A percentile compares a stretch with the other conserved stretches of the same genome.
Conservation (phyloP, 768 basidiomycete species). For the Boletus sensibilis region DNA sequence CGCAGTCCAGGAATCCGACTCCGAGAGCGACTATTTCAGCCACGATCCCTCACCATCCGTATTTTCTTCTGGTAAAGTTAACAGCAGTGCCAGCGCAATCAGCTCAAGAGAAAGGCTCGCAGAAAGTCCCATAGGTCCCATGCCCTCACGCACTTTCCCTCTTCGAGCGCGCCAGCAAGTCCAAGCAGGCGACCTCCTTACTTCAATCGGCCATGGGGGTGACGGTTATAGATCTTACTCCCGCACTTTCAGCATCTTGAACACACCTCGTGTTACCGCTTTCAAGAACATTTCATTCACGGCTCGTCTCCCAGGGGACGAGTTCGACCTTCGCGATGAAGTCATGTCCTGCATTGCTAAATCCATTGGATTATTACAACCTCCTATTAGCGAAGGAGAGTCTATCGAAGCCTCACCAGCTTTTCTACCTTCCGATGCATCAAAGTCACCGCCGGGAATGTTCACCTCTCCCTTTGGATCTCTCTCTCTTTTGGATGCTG, state of each 20-base stretch:
- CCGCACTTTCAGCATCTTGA: slow-evolving; percentile 50
- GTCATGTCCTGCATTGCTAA: slow-evolving; percentile 98
- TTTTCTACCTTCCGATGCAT: slow-evolving; percentile 47
- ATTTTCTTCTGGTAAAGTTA: slow-evolving; percentile 22
- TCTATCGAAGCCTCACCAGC: slow-evolving; percentile 68
- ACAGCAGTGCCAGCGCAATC: slow-evolving; percentile 11
- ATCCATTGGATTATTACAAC: slow-evolving; percentile 91
- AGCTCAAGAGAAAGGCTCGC: slow-evolving; percentile 25
- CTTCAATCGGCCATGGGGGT: slow-evolving; percentile 48
- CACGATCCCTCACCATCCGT: slow-evolving; percentile 17
- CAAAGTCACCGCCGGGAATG: slow-evolving; percentile 33
- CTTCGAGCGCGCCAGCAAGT: slow-evolving; percentile 48
- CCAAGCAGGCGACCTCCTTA: slow-evolving; percentile 76
- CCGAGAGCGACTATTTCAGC: slow-evolving; percentile 59
- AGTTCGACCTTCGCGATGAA: slow-evolving; percentile 93
- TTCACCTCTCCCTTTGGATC: slow-evolving; percentile 73
- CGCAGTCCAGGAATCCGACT: slow-evolving; percentile 42
- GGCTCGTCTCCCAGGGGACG: slow-evolving; percentile 46
- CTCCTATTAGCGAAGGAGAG: slow-evolving; percentile 67
- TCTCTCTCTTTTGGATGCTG: slow-evolving; percentile 66
- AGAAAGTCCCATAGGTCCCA: slow-evolving; percentile 22
- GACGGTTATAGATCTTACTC: slow-evolving; percentile 47
- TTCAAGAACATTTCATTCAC: slow-evolving; percentile 27
- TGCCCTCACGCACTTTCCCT: slow-evolving; percentile 24
- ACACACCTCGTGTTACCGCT: slow-evolving; percentile 45